Conservation (phyloP, 202 grass and related monocot species). For the Cymbopogon flexuosus region DNA sequence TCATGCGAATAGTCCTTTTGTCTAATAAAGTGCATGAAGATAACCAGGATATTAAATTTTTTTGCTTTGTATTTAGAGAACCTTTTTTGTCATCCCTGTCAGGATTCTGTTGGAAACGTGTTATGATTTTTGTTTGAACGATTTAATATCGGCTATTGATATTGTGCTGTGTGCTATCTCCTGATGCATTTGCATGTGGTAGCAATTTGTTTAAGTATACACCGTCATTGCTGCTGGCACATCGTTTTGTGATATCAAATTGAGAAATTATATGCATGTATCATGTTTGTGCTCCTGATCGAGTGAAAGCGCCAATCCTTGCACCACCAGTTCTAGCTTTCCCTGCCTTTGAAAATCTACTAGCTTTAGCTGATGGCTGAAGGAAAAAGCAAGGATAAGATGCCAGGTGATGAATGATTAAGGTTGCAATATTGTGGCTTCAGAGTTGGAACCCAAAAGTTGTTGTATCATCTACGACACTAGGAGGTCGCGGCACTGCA, state of each 20-base stretch:
- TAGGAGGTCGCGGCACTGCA: neutral
- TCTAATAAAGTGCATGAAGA: conserved; percentile 47
- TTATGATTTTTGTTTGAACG: conserved; percentile 37
- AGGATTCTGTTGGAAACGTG: conserved; percentile 21
- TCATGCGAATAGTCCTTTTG: conserved; percentile 31
- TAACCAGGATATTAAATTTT: conserved; percentile 34
- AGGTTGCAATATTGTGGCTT: conserved; percentile 12
- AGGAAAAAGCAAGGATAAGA: neutral
- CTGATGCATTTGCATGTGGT: conserved; percentile 3
- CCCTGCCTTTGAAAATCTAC: neutral
- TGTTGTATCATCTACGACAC: neutral
- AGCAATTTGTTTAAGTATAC: neutral
- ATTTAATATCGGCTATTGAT: conserved; percentile 30
- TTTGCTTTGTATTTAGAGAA: conserved; percentile 26
- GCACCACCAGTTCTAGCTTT: conserved; percentile 16
- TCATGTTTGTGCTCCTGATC: neutral
- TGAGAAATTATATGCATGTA: neutral
- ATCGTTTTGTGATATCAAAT: neutral
- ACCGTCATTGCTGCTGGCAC: neutral
- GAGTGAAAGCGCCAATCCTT: neutral
- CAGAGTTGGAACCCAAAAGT: conserved; percentile 41
- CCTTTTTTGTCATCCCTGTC: conserved; percentile 35
- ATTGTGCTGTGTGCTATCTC: neutral
- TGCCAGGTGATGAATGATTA: conserved; percentile 23
- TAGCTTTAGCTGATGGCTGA: conserved; percentile 21